Evolutionary conservation across 192 early-diverging fungal genomes (phyloP), one percentile per base, ranked within the genome.

Genomic region (Tieghemiomyces parasiticus): DNA sequence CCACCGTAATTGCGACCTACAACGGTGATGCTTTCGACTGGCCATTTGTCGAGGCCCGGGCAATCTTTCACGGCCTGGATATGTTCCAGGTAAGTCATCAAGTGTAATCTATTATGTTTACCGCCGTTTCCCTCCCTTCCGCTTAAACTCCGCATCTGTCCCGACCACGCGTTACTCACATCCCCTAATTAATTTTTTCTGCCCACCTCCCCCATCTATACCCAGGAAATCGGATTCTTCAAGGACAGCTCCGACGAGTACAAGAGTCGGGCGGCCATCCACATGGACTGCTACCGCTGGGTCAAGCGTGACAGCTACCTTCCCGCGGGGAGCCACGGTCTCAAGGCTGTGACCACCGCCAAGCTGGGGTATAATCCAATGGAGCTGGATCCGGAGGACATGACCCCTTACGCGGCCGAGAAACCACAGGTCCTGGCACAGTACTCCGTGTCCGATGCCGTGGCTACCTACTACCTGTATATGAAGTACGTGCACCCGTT

Each of bases 401-500:
- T 99, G 96, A 96, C 93, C 22, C 75, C 81, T 68, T 94, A 87
- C 67, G 96, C 96, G 0, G 65, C 76, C 2, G 92, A 97, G 65
- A 73, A 88, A 54, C 96, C 96, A 26, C 93, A 97, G 64, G 85
- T 75, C 9, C 74, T 99, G 51, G 90, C 96, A 3, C 93, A 97
- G 65, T 99, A 99, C 68, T 95, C 94, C 10, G 96, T 99, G 33
- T 99, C 96, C 28, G 96, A 99, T 74, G 96, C 96, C 0, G 96
- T 99, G 10, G 96, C 96, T 0, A 99, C 96, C 0, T 99, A 96
- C 67, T 99, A 99, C 56, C 71, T 99, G 10, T 99, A 97, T 64
- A 99, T 97, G 93, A 95, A 97, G 71, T 95, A 99, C 69, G 92
- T 99, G 30, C 87, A 99, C 68, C 94, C 93, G 30, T 99, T 99